Evolutionary conservation across 2,329 filamentous ascomycete species (phyloP).

Genomic region (Talaromyces sp.): DNA sequence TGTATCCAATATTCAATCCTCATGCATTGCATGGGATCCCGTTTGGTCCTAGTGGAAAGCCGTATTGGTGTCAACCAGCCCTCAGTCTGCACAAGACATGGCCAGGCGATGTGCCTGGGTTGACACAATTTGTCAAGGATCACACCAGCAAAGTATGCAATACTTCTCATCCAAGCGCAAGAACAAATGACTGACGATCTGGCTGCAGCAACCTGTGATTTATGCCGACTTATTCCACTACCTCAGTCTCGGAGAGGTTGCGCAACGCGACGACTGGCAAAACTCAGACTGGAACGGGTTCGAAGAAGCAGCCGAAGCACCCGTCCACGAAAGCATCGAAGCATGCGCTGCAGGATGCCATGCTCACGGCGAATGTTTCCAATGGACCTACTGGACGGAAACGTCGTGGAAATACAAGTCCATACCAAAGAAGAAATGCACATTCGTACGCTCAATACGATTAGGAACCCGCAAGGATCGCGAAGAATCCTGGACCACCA

Average conservation of each 20-base stretch:
- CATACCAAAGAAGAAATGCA: constrained; percentile 22
- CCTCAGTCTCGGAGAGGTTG: constrained; percentile 24
- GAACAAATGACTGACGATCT: background rate
- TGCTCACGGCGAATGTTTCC: constrained; percentile 24
- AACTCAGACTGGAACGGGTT: constrained; percentile 35
- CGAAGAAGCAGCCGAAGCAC: constrained; percentile 26
- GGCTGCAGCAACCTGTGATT: constrained; percentile 21
- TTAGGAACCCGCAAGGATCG: constrained; percentile 22
- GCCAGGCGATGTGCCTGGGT: constrained; percentile 46
- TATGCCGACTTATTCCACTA: constrained; percentile 33
- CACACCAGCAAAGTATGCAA: constrained; percentile 25
- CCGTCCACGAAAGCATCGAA: constrained; percentile 29
- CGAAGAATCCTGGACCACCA: constrained; percentile 13
- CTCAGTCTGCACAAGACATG: constrained; percentile 50
- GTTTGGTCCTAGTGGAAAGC: constrained; percentile 34
- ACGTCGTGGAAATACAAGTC: constrained; percentile 4
- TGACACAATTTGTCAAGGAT: constrained; percentile 45
- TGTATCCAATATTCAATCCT: constrained; percentile 49
- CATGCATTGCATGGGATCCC: constrained; percentile 51
- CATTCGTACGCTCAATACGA: constrained; percentile 26
- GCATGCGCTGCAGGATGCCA: constrained; percentile 29
- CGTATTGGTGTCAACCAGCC: constrained; percentile 52
- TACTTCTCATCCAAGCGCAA: background rate
- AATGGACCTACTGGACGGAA: constrained; percentile 25
- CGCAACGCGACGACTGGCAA: constrained; percentile 30